Evolutionary conservation across 2,329 filamentous ascomycete genomes (phyloP).

Genomic region (Alternaria arborescens): DNA sequence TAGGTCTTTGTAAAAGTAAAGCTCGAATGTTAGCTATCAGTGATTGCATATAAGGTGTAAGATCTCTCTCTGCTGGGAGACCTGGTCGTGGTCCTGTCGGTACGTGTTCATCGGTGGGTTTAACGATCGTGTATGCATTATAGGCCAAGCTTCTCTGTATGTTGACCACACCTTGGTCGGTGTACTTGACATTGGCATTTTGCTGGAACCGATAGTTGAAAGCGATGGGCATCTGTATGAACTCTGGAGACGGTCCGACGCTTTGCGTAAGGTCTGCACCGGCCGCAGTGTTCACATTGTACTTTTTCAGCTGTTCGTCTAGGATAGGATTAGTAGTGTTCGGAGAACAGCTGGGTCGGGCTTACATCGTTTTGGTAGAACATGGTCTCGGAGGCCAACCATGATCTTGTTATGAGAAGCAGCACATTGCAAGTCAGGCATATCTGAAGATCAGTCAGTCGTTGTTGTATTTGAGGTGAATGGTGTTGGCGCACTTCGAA

Average conservation of each 20-base stretch:
- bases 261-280: conserved; percentile 70
- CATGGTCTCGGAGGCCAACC: conserved; percentile 72
- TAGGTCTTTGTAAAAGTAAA: conserved; percentile 76
- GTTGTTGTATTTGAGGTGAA: neutral
- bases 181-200: conserved; percentile 76
- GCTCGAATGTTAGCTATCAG: conserved; percentile 70
- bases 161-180: conserved; percentile 52
- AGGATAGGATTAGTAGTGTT: neutral
- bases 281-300: conserved; percentile 57
- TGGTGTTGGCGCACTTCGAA: conserved; percentile 65
- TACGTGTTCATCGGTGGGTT: conserved; percentile 68
- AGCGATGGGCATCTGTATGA: conserved; percentile 76
- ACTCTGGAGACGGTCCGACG: conserved; percentile 80
- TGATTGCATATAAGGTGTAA: conserved; percentile 67
- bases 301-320: conserved; percentile 69
- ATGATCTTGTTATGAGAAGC: conserved; percentile 74
- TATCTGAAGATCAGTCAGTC: conserved; percentile 54
- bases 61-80: conserved; percentile 59
- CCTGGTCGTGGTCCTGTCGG: conserved; percentile 69
- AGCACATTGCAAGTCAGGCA: conserved; percentile 88
- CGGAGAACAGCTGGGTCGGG: conserved; percentile 10
- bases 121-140: conserved; percentile 58
- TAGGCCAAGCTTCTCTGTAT: conserved; percentile 38
- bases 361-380: conserved; percentile 76
- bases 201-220: conserved; percentile 81